Evolutionary conservation across 2,329 filamentous ascomycete species (phyloP), one percentile per base, ranked within the genome.

Genomic region (Colletotrichum echinochloae): DNA sequence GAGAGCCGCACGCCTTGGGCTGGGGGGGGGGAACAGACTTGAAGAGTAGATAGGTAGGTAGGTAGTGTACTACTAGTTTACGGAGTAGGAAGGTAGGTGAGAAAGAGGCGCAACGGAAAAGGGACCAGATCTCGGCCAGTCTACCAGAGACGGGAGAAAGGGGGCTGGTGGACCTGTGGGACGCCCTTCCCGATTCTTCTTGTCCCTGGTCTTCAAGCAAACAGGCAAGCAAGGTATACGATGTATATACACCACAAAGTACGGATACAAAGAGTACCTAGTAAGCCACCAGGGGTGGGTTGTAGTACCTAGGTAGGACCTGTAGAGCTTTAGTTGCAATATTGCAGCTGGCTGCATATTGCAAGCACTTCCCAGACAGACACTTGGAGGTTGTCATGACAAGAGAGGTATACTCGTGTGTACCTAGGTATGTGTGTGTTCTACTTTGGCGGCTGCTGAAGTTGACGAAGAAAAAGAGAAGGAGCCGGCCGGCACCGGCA

Each of bases 91-190:
- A n/a, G n/a, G n/a, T 41, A 46, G 28, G 51, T 14, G n/a, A 57
- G 37, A 23, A 16, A 39, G 46, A 35, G 56, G 46, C 39, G 23
- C 56, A 20, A 33, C 55, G 57, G 6, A 62, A 12, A n/a, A 16
- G 26, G 57, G 51, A 23, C 61, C 51, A 33, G 61, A 64, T 64
- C 51, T 56, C 51, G 49, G 46, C n/a, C 59, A 61, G 46, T 16
- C 49, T 12, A 46, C 20, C 44, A 61, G 48, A 48, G 44, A 54
- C 30, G 23, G 26, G 30, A 12, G 33, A 68, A 69, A 70, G 59
- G 66, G 65, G 66, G 66, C 54, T 23, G 41, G 55, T 60, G 66
- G 66, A 39, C 55, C 30, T 35, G 62, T 41, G 66, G 55, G 55
- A 56, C 62, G 4, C 23, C 44, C 48, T 70, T 69, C 35, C 66